A percentile compares a stretch with the other conserved stretches of the same genome.
Evolutionary conservation across 1,284 basidiomycete species (phyloP).

Genomic region (Sanghuangporus weigelae): DNA sequence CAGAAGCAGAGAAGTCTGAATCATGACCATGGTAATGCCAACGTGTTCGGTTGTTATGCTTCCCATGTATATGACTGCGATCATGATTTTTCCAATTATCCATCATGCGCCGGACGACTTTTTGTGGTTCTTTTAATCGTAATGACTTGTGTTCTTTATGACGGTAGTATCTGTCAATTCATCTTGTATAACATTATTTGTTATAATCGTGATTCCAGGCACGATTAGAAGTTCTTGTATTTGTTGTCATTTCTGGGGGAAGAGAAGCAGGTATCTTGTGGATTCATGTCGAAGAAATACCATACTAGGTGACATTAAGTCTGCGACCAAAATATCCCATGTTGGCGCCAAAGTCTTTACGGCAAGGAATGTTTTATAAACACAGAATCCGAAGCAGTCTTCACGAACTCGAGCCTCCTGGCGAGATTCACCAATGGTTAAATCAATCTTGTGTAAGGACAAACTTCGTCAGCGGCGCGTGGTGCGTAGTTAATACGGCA

Average conservation of each 20-base stretch:
- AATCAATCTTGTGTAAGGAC: background rate
- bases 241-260: background rate
- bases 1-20: conserved; percentile 7
- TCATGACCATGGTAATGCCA: background rate
- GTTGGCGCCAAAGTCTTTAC: background rate
- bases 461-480: background rate
- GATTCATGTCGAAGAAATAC: background rate
- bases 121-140: background rate
- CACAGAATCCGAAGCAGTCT: background rate
- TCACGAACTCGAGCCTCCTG: background rate
- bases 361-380: background rate
- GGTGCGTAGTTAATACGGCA: background rate
- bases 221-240: background rate
- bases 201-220: background rate
- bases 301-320: background rate
- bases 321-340: background rate
- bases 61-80: background rate
- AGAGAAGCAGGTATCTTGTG: no score
- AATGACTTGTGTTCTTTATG: background rate
- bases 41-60: background rate
- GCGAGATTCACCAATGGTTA: background rate
- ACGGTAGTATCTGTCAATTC: background rate
- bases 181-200: background rate
- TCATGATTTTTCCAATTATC: background rate
- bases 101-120: background rate